Evolutionary conservation across 495 filamentous ascomycete species (phyloP).

Genomic region (Cryomyces antarcticus): DNA sequence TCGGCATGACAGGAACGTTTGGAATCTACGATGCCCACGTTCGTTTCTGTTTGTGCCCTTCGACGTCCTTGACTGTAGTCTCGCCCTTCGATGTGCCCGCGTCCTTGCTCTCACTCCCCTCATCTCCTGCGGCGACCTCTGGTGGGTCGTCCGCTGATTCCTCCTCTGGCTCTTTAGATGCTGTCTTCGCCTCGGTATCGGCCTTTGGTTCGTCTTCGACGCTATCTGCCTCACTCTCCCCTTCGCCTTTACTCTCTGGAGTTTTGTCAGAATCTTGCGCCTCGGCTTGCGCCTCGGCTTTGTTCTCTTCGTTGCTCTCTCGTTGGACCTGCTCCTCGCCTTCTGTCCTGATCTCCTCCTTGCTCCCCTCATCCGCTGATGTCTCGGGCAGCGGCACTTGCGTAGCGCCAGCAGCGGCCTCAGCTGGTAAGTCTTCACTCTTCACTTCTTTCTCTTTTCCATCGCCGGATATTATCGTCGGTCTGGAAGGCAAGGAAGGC

Average conservation of each 20-base stretch:
- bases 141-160: neutral
- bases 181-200: too few species aligned
- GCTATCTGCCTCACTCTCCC: too few species aligned
- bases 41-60: slow-evolving; percentile 1
- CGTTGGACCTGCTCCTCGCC: neutral
- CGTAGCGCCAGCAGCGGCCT: slow-evolving; percentile 7
- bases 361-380: slow-evolving; percentile 4
- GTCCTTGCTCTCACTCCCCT: too few species aligned
- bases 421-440: slow-evolving; percentile 7
- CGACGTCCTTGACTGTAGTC: too few species aligned
- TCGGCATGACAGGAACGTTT: neutral
- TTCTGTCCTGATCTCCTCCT: neutral
- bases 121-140: neutral
- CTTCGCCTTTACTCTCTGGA: too few species aligned
- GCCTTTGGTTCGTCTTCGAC: too few species aligned
- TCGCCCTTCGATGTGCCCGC: too few species aligned
- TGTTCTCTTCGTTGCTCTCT: neutral
- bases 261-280: neutral
- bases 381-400: slow-evolving; percentile 12
- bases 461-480: slow-evolving; percentile 9
- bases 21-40: slow-evolving; percentile 8
- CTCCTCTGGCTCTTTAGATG: neutral
- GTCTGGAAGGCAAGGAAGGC: slow-evolving; percentile 7
- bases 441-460: slow-evolving; percentile 7
- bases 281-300: neutral